A percentile compares a stretch with the other conserved stretches of the same genome.
These are phyloP conservation scores for Erysiphe pulchra DNA, from an alignment of 2,329 filamentous ascomycete genomes.

Conservation along the genomic window DNA sequence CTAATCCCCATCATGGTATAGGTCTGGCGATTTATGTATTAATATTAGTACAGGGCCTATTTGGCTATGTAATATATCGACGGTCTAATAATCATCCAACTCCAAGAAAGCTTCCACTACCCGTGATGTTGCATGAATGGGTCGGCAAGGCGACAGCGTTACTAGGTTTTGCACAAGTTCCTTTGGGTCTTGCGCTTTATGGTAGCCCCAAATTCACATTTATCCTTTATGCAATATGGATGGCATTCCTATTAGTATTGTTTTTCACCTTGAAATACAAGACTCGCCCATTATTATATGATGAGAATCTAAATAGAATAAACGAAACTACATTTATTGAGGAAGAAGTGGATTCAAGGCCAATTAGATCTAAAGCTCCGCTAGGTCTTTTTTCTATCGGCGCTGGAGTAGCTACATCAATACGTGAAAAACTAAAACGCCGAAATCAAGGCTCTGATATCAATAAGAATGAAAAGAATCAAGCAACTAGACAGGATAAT, in stretches of 20 bases:
- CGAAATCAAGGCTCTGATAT: not conserved
- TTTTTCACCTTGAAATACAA: constrained; percentile 65
- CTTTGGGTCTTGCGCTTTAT: constrained; percentile 73
- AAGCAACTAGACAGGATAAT: not conserved
- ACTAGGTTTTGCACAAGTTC: constrained; percentile 65
- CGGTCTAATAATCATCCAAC: constrained; percentile 19
- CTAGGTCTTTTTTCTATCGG: constrained; percentile 29
- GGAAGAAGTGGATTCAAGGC: constrained; percentile 13
- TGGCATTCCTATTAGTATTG: constrained; percentile 40
- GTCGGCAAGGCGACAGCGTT: constrained; percentile 52
- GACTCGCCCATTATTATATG: constrained; percentile 28
- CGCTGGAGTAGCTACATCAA: constrained; percentile 26
- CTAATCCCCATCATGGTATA: constrained; percentile 69
- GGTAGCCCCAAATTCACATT: constrained; percentile 71
- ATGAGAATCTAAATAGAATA: constrained; percentile 9
- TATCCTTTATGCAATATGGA: constrained; percentile 61
- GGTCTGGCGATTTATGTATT: constrained; percentile 54
- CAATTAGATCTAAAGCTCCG: constrained; percentile 21
- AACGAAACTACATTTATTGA: constrained; percentile 20
- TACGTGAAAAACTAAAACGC: constrained; percentile 13
- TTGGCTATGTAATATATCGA: constrained; percentile 32
- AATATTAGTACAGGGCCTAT: constrained; percentile 43
- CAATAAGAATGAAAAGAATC: not conserved
- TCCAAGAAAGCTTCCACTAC: constrained; percentile 14
- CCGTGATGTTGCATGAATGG: constrained; percentile 50